These are phyloP conservation scores for Serendipita vermifera DNA, from an alignment of 768 basidiomycete species.

Conservation along the genomic window DNA sequence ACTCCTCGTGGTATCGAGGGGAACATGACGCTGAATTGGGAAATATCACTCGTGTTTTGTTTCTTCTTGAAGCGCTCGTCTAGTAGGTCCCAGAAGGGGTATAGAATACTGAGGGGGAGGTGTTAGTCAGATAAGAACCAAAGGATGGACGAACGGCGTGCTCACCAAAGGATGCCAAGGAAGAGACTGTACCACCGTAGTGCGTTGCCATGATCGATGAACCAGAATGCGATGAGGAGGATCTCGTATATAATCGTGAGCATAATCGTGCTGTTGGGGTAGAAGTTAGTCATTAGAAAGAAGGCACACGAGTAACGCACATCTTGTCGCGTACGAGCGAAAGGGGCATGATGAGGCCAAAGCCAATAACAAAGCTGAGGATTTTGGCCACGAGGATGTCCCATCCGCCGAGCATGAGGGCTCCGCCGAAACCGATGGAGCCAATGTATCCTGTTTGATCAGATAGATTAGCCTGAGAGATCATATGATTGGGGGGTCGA, in stretches of 20 bases:
- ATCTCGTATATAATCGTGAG: conserved; percentile 75
- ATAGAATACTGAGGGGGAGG: conserved; percentile 46
- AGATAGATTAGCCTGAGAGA: background rate
- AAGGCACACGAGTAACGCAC: conserved; percentile 33
- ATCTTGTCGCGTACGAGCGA: conserved; percentile 81
- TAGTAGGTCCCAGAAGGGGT: conserved; percentile 87
- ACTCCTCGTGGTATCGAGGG: conserved; percentile 49
- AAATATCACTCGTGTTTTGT: conserved; percentile 83
- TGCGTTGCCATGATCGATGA: conserved; percentile 79
- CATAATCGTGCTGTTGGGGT: conserved; percentile 55
- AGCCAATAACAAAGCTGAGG: conserved; percentile 76
- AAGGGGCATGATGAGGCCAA: conserved; percentile 76
- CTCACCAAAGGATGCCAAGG: conserved; percentile 71
- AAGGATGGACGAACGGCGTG: conserved; percentile 46
- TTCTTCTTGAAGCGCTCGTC: conserved; percentile 95
- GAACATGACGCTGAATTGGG: conserved; percentile 71
- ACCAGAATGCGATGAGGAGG: conserved; percentile 87
- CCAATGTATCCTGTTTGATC: conserved; percentile 57
- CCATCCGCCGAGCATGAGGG: conserved; percentile 75
- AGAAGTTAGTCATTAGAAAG: conserved; percentile 14
- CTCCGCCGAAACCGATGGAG: conserved; percentile 65
- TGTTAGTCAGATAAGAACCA: background rate
- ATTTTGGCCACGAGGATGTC: conserved; percentile 86
- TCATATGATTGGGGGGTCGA: too few relatives aligned
- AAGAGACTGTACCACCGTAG: conserved; percentile 76